phyloP scores from a whole-genome alignment of 768 basidiomycete species.

The Tremella fuciformis region DNA sequence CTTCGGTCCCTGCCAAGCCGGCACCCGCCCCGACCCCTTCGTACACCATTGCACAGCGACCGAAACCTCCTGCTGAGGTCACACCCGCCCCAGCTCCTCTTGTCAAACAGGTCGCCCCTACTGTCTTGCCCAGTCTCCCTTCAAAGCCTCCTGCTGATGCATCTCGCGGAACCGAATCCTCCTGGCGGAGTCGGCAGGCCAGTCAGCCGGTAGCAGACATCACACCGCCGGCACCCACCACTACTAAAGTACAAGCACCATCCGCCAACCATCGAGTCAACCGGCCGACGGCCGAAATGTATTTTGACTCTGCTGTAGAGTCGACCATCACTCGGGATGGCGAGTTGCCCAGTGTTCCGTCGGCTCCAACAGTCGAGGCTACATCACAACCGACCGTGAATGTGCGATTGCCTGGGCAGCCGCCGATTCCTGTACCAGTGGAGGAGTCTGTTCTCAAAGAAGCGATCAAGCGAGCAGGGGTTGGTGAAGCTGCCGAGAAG shows the following conservation, averaged over 20 bases:
- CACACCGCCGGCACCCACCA: too few species aligned
- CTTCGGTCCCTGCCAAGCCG: background rate
- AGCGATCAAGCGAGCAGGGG: slow-evolving; percentile 6
- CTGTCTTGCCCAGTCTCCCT: slow-evolving; percentile 4
- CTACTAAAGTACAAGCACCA: background rate
- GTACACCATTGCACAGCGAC: slow-evolving; percentile 24
- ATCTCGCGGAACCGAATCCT: slow-evolving; percentile 12
- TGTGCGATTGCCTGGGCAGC: slow-evolving; percentile 11
- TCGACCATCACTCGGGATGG: too few species aligned
- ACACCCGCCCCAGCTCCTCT: background rate
- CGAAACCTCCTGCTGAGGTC: slow-evolving; percentile 15
- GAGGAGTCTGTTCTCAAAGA: slow-evolving; percentile 7
- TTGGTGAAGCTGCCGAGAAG: background rate
- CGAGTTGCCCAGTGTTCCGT: too few species aligned
- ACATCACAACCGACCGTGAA: too few species aligned
- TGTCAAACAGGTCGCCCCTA: background rate
- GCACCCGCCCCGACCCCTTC: slow-evolving; percentile 7
- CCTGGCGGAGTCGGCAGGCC: slow-evolving; percentile 19
- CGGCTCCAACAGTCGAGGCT: too few species aligned
- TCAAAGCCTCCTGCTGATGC: background rate
- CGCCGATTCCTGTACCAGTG: slow-evolving; percentile 5
- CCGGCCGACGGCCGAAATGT: slow-evolving; percentile 30
- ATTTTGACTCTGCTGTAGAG: slow-evolving; percentile 16
- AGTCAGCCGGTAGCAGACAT: too few species aligned
- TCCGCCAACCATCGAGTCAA: background rate